A percentile compares a stretch with the other conserved stretches of the same genome.
These are phyloP conservation scores for Podospora australis DNA, from an alignment of 495 filamentous ascomycete species.

Conservation along the genomic window DNA sequence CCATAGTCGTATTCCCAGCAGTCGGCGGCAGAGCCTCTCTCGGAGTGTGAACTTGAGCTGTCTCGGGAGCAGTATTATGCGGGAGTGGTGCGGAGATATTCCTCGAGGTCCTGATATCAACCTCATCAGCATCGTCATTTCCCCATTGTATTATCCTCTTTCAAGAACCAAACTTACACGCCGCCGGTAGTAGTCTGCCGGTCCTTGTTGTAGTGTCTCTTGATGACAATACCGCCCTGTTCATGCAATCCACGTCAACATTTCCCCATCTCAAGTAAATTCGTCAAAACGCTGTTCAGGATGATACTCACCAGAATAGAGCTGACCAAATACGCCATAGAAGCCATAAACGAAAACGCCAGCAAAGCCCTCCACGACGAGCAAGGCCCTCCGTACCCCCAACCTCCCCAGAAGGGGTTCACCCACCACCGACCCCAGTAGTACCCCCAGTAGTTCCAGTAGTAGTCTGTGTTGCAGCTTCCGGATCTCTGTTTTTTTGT, in stretches of 20 bases:
- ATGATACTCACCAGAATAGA: no score
- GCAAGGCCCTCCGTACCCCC: constrained; percentile 10
- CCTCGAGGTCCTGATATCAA: background rate
- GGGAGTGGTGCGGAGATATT: constrained; percentile 1
- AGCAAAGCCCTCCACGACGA: constrained; percentile 13
- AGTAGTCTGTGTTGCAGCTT: constrained; percentile 16
- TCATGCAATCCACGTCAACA: background rate
- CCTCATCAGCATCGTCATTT: background rate
- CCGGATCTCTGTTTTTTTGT: constrained; percentile 12
- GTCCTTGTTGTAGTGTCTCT: no score
- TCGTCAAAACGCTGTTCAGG: no score
- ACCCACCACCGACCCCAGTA: constrained; percentile 21
- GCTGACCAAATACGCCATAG: constrained; percentile 15
- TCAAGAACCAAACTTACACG: no score
- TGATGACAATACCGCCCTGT: no score
- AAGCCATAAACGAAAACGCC: constrained; percentile 21
- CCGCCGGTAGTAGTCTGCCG: no score
- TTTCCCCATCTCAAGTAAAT: background rate
- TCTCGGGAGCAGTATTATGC: background rate
- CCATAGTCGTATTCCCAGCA: background rate
- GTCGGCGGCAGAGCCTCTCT: background rate
- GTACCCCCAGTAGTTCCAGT: constrained; percentile 21
- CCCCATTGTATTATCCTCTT: background rate
- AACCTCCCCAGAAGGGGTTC: background rate
- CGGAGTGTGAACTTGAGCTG: background rate